phyloP scores from a whole-genome alignment of 148 eudicot species.

The Euryodendron excelsum region DNA sequence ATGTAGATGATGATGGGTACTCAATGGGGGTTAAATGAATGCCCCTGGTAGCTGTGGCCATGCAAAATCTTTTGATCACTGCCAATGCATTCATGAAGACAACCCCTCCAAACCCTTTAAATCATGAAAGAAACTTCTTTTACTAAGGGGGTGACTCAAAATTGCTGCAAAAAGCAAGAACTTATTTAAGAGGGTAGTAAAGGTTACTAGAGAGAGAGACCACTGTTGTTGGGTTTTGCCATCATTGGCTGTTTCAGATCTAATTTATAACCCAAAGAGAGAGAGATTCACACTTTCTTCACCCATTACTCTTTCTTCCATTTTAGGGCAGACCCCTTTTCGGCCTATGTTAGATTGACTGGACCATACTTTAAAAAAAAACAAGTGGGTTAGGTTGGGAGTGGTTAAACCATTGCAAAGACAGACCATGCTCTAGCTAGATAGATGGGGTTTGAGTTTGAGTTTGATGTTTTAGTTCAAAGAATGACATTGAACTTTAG shows the following conservation, averaged over 20 bases:
- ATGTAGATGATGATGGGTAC: slow-evolving; percentile 36
- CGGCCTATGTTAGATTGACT: slow-evolving; percentile 18
- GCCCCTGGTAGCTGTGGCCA: slow-evolving; percentile 31
- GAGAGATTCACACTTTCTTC: slow-evolving; percentile 11
- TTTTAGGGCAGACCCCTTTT: slow-evolving; percentile 26
- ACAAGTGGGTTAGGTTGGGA: slow-evolving; percentile 13
- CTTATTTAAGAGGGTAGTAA: slow-evolving; percentile 21
- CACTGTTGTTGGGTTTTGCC: slow-evolving; percentile 22
- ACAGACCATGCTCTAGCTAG: neutral
- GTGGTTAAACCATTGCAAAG: neutral
- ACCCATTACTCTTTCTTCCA: slow-evolving; percentile 14
- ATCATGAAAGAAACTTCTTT: slow-evolving; percentile 23
- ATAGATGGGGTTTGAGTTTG: too few species aligned
- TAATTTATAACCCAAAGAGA: slow-evolving; percentile 16
- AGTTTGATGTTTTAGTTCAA: too few species aligned
- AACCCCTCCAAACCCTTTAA: slow-evolving; percentile 14
- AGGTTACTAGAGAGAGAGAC: slow-evolving; percentile 11
- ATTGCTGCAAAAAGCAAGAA: slow-evolving; percentile 15
- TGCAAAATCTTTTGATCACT: slow-evolving; percentile 46
- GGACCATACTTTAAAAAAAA: slow-evolving; percentile 11
- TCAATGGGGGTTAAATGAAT: slow-evolving; percentile 49
- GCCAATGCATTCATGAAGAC: slow-evolving; percentile 34
- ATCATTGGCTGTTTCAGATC: slow-evolving; percentile 28
- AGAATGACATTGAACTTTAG: too few species aligned
- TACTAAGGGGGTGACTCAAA: slow-evolving; percentile 8